Evolutionary conservation across 129 eudicot species (phyloP).

Genomic region (Arctium minus): DNA sequence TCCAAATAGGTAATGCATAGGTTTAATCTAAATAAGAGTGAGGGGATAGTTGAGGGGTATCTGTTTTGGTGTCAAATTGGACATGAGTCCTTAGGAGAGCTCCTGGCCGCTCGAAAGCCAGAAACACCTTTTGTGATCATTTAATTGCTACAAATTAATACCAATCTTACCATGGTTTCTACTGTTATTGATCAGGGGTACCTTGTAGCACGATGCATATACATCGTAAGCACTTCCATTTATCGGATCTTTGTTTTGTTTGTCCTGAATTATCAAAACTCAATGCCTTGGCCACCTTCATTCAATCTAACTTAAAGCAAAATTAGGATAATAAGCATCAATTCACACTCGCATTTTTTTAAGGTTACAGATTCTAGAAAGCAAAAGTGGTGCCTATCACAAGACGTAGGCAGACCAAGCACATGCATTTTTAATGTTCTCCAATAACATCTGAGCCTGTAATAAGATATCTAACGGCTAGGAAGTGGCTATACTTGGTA

Average conservation of each 20-base stretch:
- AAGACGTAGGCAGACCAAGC: neutral
- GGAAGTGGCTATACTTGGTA: no score
- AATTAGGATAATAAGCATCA: neutral
- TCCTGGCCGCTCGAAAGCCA: neutral
- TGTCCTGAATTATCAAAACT: neutral
- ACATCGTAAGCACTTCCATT: neutral
- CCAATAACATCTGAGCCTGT: no score
- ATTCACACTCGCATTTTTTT: neutral
- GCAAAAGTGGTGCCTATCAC: neutral
- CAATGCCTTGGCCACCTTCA: neutral
- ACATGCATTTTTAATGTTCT: no score
- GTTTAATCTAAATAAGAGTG: neutral
- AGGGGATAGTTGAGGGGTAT: neutral
- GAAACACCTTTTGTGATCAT: neutral
- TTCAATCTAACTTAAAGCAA: neutral
- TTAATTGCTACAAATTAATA: neutral
- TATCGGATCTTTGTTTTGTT: neutral
- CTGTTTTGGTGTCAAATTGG: neutral
- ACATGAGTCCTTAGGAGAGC: neutral
- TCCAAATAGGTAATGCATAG: neutral
- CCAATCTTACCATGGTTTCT: neutral
- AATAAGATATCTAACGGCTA: no score
- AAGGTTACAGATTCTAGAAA: neutral
- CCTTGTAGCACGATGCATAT: neutral
- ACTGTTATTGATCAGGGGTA: neutral